Conservation (phyloP, 805 yeast species). For the Metschnikowia sp. region DNA sequence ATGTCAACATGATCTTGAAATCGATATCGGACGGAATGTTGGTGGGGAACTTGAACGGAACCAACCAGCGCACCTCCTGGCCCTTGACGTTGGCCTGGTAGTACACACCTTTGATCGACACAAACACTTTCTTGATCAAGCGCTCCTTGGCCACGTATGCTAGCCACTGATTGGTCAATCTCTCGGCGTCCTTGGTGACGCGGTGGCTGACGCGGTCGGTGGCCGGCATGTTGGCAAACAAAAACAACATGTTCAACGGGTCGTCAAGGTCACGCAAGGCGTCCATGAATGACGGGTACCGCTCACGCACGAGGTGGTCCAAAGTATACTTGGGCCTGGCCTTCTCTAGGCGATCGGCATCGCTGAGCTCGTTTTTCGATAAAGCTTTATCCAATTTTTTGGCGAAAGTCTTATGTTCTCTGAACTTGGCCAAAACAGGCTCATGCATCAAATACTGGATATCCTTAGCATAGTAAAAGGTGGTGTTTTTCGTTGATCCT, state of each 20-base stretch:
- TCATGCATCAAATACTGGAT: constrained; percentile 94
- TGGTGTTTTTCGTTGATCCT: constrained; percentile 95
- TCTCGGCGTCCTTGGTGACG: constrained; percentile 84
- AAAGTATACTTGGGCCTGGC: constrained; percentile 81
- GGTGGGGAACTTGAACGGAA: constrained; percentile 96
- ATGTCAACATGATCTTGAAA: constrained; percentile 94
- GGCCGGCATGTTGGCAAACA: constrained; percentile 94
- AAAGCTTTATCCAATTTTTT: constrained; percentile 85
- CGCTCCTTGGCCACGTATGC: constrained; percentile 89
- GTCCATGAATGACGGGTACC: constrained; percentile 91
- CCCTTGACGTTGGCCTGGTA: constrained; percentile 89
- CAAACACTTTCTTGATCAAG: constrained; percentile 82
- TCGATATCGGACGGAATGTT: constrained; percentile 92
- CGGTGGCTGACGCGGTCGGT: constrained; percentile 75
- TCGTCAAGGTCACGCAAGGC: constrained; percentile 93
- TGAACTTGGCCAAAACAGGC: constrained; percentile 84
- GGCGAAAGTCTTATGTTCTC: constrained; percentile 94
- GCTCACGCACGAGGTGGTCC: constrained; percentile 88
- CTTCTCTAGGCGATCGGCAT: constrained; percentile 81
- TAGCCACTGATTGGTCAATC: constrained; percentile 89
- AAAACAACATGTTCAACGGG: constrained; percentile 89
- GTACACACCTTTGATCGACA: constrained; percentile 94
- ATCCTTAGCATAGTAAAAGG: constrained; percentile 91
- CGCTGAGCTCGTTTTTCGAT: constrained; percentile 86
- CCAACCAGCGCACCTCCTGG: constrained; percentile 92